Conservation (phyloP, 768 basidiomycete genomes). For the Boletellus ananas region DNA sequence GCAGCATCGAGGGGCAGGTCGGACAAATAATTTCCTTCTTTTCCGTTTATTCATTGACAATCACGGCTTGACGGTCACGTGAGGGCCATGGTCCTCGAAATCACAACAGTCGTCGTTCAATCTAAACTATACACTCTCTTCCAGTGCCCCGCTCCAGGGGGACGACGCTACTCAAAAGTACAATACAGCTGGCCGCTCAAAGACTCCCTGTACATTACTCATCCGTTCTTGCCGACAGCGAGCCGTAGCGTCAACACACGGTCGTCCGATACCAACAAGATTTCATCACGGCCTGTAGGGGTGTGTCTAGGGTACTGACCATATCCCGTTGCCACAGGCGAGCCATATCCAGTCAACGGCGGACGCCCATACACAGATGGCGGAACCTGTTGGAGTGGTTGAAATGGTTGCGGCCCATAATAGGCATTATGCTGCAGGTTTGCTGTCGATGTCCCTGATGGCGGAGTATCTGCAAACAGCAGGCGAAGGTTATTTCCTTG, state of each 20-base stretch:
- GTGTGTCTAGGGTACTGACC: slow-evolving; percentile 43
- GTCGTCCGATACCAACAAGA: slow-evolving; percentile 88
- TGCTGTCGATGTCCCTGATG: slow-evolving; percentile 68
- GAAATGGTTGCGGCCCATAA: slow-evolving; percentile 28
- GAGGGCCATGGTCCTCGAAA: slow-evolving; percentile 4
- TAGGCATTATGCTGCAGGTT: slow-evolving; percentile 36
- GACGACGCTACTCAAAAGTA: slow-evolving; percentile 11
- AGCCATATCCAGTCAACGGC: slow-evolving; percentile 26
- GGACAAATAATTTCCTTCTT: slow-evolving; percentile 5
- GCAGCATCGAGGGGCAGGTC: slow-evolving; percentile 35
- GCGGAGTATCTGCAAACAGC: slow-evolving; percentile 90
- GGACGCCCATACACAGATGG: slow-evolving; percentile 26
- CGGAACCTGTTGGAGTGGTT: slow-evolving; percentile 29
- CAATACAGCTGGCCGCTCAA: slow-evolving; percentile 4
- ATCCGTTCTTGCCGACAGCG: slow-evolving; percentile 28
- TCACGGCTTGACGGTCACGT: slow-evolving; percentile 8
- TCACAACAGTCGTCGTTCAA: slow-evolving; percentile 27
- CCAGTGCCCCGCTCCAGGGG: slow-evolving; percentile 13
- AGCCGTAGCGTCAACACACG: slow-evolving; percentile 70
- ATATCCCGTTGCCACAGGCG: slow-evolving; percentile 27
- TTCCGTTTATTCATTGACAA: not conserved
- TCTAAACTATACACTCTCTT: slow-evolving; percentile 23
- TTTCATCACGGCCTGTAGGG: slow-evolving; percentile 71
- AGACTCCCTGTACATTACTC: not conserved
- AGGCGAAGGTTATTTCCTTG: slow-evolving; percentile 87